These are phyloP conservation scores for Fusarium succisae DNA, from an alignment of 2,329 filamentous ascomycete genomes.

Conservation along the genomic window DNA sequence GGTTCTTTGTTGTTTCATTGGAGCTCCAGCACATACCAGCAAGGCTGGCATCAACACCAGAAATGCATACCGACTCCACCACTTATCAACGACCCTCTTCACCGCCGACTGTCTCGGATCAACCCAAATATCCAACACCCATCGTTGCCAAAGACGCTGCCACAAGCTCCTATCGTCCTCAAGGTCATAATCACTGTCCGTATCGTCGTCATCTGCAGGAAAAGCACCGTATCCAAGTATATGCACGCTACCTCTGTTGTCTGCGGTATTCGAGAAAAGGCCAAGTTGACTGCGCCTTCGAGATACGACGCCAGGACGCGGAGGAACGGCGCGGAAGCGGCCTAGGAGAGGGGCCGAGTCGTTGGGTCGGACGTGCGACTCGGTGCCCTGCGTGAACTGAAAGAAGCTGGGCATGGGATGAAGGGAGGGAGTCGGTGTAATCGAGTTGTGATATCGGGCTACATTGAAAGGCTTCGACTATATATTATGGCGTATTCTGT, in stretches of 20 bases:
- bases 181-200: conserved; percentile 40
- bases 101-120: conserved; percentile 68
- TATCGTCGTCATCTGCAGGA: conserved; percentile 49
- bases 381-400: conserved; percentile 72
- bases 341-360: conserved; percentile 70
- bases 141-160: conserved; percentile 49
- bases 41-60: conserved; percentile 69
- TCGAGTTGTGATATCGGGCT: conserved; percentile 21
- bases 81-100: conserved; percentile 65
- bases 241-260: conserved; percentile 62
- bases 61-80: conserved; percentile 71
- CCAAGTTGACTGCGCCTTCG: conserved; percentile 51
- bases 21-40: conserved; percentile 56
- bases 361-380: conserved; percentile 62
- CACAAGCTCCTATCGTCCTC: conserved; percentile 49
- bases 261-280: conserved; percentile 49
- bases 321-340: conserved; percentile 71
- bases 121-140: conserved; percentile 65
- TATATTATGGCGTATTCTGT: neutral
- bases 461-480: conserved; percentile 28
- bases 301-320: conserved; percentile 46
- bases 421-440: conserved; percentile 18
- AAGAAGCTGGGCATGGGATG: conserved; percentile 70
- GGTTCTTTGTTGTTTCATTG: neutral
- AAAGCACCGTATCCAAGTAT: conserved; percentile 64